Conservation (phyloP, 306 rosid species). For the Rosa chinensis region DNA sequence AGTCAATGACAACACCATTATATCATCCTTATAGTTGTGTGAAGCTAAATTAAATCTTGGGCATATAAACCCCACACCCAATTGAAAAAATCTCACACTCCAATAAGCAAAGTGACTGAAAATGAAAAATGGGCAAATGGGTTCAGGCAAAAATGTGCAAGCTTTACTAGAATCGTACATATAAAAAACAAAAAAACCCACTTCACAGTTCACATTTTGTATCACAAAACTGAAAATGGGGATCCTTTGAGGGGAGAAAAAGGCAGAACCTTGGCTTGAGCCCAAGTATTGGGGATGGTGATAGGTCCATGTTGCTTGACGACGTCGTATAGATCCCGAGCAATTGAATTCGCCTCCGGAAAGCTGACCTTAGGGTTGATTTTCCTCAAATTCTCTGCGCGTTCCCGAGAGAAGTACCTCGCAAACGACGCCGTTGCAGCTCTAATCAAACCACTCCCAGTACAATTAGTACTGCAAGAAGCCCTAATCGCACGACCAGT, state of each 20-base stretch:
- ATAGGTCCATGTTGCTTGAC: constrained; percentile 45
- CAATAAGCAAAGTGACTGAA: not conserved
- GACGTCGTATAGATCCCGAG: constrained; percentile 45
- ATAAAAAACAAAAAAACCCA: not conserved
- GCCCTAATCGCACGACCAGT: not conserved
- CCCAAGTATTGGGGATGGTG: constrained; percentile 47
- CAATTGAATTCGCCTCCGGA: constrained; percentile 48
- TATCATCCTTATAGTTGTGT: not conserved
- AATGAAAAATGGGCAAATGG: not conserved
- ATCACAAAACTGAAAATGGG: not conserved
- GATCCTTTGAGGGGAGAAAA: not conserved
- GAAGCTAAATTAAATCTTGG: not conserved
- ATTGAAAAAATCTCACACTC: not conserved
- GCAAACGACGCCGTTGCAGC: constrained; percentile 20
- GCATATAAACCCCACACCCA: not conserved
- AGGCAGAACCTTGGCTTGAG: constrained; percentile 37
- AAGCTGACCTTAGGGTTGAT: constrained; percentile 46
- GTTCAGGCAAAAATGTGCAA: not conserved
- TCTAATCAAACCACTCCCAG: not conserved
- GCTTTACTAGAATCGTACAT: not conserved
- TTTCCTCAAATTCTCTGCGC: constrained; percentile 52
- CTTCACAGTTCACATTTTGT: not conserved
- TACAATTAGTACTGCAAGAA: not conserved
- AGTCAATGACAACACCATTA: not conserved
- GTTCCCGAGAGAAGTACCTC: constrained; percentile 45